Conservation (phyloP, 208 protist genomes). For the Leishmania martiniquensis region DNA sequence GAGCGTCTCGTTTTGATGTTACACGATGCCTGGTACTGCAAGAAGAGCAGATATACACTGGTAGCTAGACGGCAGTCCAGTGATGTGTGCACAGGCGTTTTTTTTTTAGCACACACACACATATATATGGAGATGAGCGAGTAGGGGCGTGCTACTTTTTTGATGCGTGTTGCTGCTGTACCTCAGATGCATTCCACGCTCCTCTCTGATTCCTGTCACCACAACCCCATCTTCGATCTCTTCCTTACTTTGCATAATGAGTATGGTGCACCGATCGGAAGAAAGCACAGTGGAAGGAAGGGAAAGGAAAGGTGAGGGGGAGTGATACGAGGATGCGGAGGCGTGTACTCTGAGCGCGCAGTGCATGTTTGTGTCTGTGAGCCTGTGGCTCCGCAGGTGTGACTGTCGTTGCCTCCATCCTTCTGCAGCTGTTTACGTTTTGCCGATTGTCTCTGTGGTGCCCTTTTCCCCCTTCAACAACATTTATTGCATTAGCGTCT, state of each 20-base stretch:
- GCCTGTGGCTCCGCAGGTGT: too few species aligned
- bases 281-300: too few species aligned
- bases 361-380: not conserved
- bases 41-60: not conserved
- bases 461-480: not conserved
- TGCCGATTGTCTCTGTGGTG: not conserved
- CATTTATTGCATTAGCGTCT: not conserved
- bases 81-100: not conserved
- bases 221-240: not conserved
- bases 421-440: not conserved
- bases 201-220: not conserved
- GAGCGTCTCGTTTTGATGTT: not conserved
- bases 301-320: not conserved
- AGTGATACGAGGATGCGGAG: not conserved
- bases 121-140: too few species aligned
- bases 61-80: not conserved
- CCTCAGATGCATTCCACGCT: not conserved
- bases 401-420: not conserved
- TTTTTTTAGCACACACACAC: too few species aligned
- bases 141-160: not conserved
- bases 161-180: not conserved
- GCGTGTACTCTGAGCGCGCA: not conserved
- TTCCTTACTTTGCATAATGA: not conserved
- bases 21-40: not conserved
- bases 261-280: not conserved